These are phyloP conservation scores for Aspergillus phoenicis DNA, from an alignment of 2,329 filamentous ascomycete genomes.

Conservation along the genomic window DNA sequence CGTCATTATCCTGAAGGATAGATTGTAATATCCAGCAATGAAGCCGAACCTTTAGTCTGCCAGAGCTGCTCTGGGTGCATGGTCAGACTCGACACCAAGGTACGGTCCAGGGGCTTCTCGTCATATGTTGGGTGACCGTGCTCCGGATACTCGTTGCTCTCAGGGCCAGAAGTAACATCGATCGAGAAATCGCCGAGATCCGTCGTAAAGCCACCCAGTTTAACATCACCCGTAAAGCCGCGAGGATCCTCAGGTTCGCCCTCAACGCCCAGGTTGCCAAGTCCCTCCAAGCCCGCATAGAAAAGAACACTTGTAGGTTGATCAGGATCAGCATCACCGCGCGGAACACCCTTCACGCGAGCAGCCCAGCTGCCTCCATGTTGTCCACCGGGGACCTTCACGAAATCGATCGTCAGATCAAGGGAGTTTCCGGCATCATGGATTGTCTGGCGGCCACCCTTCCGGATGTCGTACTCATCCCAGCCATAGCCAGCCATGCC, in stretches of 20 bases:
- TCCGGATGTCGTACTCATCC: conserved; percentile 93
- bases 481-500: conserved; percentile 95
- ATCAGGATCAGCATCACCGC: conserved; percentile 66
- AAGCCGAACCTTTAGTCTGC: conserved; percentile 71
- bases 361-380: conserved; percentile 92
- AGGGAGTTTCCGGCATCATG: conserved; percentile 86
- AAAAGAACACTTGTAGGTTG: conserved; percentile 79
- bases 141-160: conserved; percentile 60
- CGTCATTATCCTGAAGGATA: background rate
- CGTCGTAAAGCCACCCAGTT: conserved; percentile 68
- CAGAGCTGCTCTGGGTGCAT: conserved; percentile 72
- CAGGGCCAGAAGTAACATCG: conserved; percentile 71
- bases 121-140: conserved; percentile 65
- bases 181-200: conserved; percentile 80
- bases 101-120: conserved; percentile 72
- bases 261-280: conserved; percentile 65
- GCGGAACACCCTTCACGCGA: conserved; percentile 78
- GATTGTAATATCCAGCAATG: background rate
- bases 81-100: conserved; percentile 71
- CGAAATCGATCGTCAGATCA: conserved; percentile 89
- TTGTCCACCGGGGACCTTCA: conserved; percentile 83
- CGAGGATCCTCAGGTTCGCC: conserved; percentile 53
- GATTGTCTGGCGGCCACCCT: conserved; percentile 84
- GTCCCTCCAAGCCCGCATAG: conserved; percentile 78
- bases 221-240: conserved; percentile 64